A percentile compares a stretch with the other conserved stretches of the same genome.
phyloP scores from a whole-genome alignment of 1,139 yeast genomes.

The Pichia sp. region DNA sequence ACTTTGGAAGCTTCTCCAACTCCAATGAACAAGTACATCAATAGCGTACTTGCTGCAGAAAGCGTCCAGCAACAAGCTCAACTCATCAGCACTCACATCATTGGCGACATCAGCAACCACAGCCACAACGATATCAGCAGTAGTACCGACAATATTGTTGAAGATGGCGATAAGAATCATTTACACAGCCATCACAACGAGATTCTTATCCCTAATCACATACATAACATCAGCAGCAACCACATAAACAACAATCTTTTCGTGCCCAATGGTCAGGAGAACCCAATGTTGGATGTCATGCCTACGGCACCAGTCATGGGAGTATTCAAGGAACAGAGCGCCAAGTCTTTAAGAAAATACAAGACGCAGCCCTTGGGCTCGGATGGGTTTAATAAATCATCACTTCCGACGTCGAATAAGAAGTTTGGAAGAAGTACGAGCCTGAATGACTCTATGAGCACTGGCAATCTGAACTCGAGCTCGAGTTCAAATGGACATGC shows the following conservation, averaged over 20 bases:
- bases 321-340: constrained; percentile 13
- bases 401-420: constrained; percentile 1
- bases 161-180: background rate
- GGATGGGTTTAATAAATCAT: background rate
- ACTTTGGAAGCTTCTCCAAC: constrained; percentile 18
- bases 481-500: background rate
- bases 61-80: background rate
- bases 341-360: constrained; percentile 7
- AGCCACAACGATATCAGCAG: background rate
- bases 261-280: background rate
- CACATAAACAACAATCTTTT: background rate
- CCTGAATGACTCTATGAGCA: constrained; percentile 2
- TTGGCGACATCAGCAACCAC: background rate
- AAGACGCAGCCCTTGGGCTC: constrained; percentile 3
- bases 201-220: background rate
- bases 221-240: background rate
- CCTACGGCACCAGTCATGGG: constrained; percentile 15
- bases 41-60: constrained; percentile 1
- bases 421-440: constrained; percentile 8
- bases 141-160: background rate
- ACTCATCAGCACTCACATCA: background rate
- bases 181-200: background rate
- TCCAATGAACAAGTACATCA: constrained; percentile 13
- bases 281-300: background rate
- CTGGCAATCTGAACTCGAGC: background rate